Evolutionary conservation across 495 filamentous ascomycete species (phyloP), one percentile per base, ranked within the genome.

Genomic region (Chaetomidium leptoderma): DNA sequence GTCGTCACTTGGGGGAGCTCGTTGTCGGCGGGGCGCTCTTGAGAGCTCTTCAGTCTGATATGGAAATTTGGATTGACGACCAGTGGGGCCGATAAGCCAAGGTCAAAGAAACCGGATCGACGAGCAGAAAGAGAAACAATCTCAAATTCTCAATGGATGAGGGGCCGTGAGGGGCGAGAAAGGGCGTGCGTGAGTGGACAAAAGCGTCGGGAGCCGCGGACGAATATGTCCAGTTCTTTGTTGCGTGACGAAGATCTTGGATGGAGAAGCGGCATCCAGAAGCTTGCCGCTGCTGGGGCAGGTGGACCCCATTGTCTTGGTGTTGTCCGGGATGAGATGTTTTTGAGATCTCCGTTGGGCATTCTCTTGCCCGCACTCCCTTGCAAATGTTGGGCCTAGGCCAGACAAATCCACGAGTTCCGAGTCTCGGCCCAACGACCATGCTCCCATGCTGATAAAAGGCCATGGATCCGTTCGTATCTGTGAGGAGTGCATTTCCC

Each of bases 221-320:
- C n/a, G 29, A 27, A 14, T 40, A 30, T 3, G 2, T 10, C 30
- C 29, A 26, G 30, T 6, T 29, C 35, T 53, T 55, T 54, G 39
- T 55, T 45, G 36, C 35, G 52, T 44, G 39, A 55, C 39, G 5
- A 24, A 27, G 26, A 53, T 32, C 16, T 23, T 10, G 33, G 54
- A 37, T 56, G 54, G 30, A 47, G 40, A 47, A 55, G 27, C 23
- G 33, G 21, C 53, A 30, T 53, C 39, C 36, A 32, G 51, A 51
- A 36, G 30, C 30, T n/a, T 14, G n/a, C 49, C n/a, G 24, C 32
- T 13, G 37, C 27, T 17, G n/a, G 30, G 30, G 36, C 16, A 36
- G 40, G 52, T 55, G 54, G 54, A 48, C 39, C 44, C 44, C 14
- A 13, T 23, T n/a, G 35, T 17, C 13, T 19, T 45, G 14, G 23